A percentile compares a stretch with the other conserved stretches of the same genome.
phyloP scores from a whole-genome alignment of 139 green algal genomes.

The Protoeuglena noctilucae region DNA sequence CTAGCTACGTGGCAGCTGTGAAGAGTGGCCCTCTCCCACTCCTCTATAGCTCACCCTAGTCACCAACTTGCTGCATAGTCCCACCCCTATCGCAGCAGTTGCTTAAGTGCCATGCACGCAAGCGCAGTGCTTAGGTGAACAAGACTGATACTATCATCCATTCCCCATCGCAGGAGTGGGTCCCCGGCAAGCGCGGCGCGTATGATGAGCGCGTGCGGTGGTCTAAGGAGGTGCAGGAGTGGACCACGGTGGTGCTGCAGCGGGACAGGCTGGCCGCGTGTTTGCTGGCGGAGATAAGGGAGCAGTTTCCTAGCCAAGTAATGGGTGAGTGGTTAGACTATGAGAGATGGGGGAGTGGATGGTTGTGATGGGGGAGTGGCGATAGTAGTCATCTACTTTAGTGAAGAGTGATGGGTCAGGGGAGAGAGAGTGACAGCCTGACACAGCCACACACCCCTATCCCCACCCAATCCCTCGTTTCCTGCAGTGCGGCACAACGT shows the following conservation, averaged over 20 bases:
- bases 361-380: not conserved
- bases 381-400: slow-evolving; percentile 5
- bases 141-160: not conserved
- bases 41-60: too few relatives aligned
- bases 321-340: slow-evolving; percentile 1
- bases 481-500: too few relatives aligned
- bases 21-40: too few relatives aligned
- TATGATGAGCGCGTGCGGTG: not conserved
- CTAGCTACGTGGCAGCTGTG: too few relatives aligned
- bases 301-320: too few relatives aligned
- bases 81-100: too few relatives aligned
- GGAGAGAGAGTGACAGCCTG: not conserved
- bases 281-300: slow-evolving; percentile 19
- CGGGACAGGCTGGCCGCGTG: slow-evolving; percentile 19
- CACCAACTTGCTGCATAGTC: too few relatives aligned
- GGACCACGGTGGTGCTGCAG: slow-evolving; percentile 19
- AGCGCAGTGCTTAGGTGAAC: not conserved
- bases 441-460: too few relatives aligned
- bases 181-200: not conserved
- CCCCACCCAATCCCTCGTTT: too few relatives aligned
- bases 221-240: slow-evolving; percentile 2
- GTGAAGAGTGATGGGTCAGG: not conserved
- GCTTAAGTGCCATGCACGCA: too few relatives aligned
- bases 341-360: not conserved
- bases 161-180: not conserved